A percentile compares a stretch with the other conserved stretches of the same genome.
Evolutionary conservation across 2,329 filamentous ascomycete species (phyloP).

Genomic region (Diplodia corticola): DNA sequence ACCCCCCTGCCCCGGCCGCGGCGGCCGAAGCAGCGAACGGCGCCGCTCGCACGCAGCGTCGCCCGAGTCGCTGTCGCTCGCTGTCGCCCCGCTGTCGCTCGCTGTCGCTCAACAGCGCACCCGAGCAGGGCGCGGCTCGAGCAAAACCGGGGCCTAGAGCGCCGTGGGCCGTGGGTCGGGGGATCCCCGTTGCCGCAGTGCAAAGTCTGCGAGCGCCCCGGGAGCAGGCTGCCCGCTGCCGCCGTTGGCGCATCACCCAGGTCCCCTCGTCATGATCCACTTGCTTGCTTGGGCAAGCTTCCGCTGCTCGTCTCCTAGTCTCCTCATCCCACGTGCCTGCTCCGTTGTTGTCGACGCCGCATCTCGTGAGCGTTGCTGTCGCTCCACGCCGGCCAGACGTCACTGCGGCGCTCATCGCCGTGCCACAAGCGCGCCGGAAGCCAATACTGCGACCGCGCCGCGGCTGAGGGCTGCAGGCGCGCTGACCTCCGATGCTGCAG

Average conservation of each 20-base stretch:
- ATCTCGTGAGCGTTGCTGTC: constrained; percentile 16
- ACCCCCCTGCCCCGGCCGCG: background rate
- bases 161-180: constrained; percentile 1
- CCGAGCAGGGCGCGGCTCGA: background rate
- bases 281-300: constrained; percentile 10
- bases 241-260: constrained; percentile 20
- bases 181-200: constrained; percentile 5
- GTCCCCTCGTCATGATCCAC: background rate
- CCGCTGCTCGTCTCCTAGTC: constrained; percentile 4
- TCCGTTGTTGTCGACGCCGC: background rate
- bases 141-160: constrained; percentile 8
- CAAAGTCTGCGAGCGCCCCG: constrained; percentile 9
- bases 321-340: constrained; percentile 11
- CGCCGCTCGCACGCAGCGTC: background rate
- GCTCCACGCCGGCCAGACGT: background rate
- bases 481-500: constrained; percentile 14
- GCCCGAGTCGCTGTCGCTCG: background rate
- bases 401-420: background rate
- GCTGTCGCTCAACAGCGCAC: background rate
- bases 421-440: background rate
- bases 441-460: background rate
- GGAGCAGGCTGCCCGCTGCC: constrained; percentile 12
- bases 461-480: constrained; percentile 1
- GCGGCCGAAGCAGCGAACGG: constrained; percentile 1
- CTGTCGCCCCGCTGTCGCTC: too few species aligned